Conservation (phyloP, 2,329 filamentous ascomycete genomes). For the Chaetomiaceae sp. region DNA sequence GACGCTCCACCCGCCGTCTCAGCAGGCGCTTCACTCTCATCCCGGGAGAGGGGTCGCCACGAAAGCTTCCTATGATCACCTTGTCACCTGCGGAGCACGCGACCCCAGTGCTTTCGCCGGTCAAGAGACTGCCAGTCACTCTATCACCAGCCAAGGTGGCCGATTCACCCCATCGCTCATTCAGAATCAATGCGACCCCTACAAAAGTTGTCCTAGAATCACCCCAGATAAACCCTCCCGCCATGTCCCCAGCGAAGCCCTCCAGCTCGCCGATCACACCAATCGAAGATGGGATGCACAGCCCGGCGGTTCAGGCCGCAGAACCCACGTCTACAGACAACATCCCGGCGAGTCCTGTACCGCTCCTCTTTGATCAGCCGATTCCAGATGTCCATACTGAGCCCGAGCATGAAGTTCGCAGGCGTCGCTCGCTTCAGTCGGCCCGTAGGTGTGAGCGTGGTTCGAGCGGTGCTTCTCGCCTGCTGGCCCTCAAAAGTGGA, state of each 20-base stretch:
- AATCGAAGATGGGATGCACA: neutral
- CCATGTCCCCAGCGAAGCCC: conserved; percentile 19
- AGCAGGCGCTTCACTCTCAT: conserved; percentile 29
- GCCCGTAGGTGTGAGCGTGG: conserved; percentile 29
- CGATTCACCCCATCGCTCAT: conserved; percentile 25
- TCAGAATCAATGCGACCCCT: conserved; percentile 29
- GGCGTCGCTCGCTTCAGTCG: conserved; percentile 30
- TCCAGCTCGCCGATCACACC: conserved; percentile 1
- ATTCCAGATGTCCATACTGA: conserved; percentile 19
- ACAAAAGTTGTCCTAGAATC: conserved; percentile 24
- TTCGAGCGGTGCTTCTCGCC: conserved; percentile 17
- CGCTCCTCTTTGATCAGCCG: conserved; percentile 32
- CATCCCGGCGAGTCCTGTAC: conserved; percentile 9
- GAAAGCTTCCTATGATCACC: conserved; percentile 18
- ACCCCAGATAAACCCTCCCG: conserved; percentile 16
- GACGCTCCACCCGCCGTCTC: conserved; percentile 27
- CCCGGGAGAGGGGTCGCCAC: conserved; percentile 19
- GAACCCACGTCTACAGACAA: neutral
- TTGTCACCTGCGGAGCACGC: conserved; percentile 19
- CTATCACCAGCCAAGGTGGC: conserved; percentile 27
- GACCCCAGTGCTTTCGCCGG: conserved; percentile 15
- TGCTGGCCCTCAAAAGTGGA: conserved; percentile 19
- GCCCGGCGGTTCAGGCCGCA: neutral
- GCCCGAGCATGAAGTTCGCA: conserved; percentile 29
- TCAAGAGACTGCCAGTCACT: conserved; percentile 18